Base-by-base conservation (phyloP, 1,284 basidiomycete species). In the Phellopilus nigrolimitatus region DNA sequence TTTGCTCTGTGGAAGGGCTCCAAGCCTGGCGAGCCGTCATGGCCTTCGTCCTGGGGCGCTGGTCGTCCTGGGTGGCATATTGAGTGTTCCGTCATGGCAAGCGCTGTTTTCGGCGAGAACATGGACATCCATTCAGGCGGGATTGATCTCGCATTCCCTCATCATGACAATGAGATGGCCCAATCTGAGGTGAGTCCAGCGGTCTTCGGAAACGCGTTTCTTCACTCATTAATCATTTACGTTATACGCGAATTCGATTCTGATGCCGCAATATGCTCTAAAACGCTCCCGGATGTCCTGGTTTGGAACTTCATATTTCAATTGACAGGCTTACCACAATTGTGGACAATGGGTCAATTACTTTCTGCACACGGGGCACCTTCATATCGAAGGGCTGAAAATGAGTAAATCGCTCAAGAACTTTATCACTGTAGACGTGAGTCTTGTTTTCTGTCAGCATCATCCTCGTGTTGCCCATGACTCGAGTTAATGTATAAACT, bases 11-110 rank as follows among this genome's bases (percentile, higher is more conserved):
- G 97, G 97, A 99, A 99, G 71, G 84, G 91, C 2, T 93, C 92
- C 27, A 97, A 97, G 70, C 84, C 93, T 1, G 97, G 97, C n/a
- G 97, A 99, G 68, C 97, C 97, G 1, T 86, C 86, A 2, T 99
- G 97, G 97, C 82, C 86, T 0, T 97, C 94, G 7, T 88, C 92
- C 4, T 99, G 97, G 97, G 97, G 97, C 24, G 74, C 77, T 33
- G 97, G 97, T n/a, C 80, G 97, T 50, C 97, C 97, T 1, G 97
- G 97, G 8, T 99, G 97, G 97, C 97, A 99, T 67, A 99, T 99
- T 54, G 97, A 99, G 68, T 99, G 97, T 72, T 95, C 92, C 8
- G 97, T 98, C 40, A 99, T 99, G 97, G 95, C 95, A 12, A 91
- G 84, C 53, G 94, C 88, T 33, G 78, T 99, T 44, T 76, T 99